Evolutionary conservation across 2,329 filamentous ascomycete genomes (phyloP).

Genomic region (Stromatinia cepivora): DNA sequence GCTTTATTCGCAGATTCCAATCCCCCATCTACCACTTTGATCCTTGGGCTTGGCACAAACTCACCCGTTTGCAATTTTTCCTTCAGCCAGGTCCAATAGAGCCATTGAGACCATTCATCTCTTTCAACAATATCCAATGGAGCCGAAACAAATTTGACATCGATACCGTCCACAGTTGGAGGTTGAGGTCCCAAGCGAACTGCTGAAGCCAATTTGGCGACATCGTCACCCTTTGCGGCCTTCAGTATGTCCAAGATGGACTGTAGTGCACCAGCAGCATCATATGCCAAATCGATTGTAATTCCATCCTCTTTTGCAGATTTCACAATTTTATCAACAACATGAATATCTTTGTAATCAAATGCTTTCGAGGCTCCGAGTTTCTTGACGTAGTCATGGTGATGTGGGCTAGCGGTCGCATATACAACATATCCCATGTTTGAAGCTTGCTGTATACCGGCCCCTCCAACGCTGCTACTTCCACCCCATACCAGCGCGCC

Average conservation of each 20-base stretch:
- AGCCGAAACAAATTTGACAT: constrained; percentile 43
- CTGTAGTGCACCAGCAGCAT: constrained; percentile 17
- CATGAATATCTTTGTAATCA: constrained; percentile 28
- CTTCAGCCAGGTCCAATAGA: constrained; percentile 36
- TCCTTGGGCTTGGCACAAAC: constrained; percentile 44
- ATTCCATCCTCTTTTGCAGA: constrained; percentile 26
- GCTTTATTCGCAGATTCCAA: constrained; percentile 40
- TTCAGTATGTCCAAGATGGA: constrained; percentile 56
- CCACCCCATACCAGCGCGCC: constrained; percentile 37
- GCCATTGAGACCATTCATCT: constrained; percentile 18
- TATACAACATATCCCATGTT: constrained; percentile 46
- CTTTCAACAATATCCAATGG: constrained; percentile 51
- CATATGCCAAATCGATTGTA: constrained; percentile 20
- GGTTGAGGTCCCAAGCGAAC: constrained; percentile 55
- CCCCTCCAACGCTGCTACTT: constrained; percentile 30
- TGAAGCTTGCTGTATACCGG: constrained; percentile 47
- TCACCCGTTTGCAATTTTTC: constrained; percentile 27
- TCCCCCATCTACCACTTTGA: constrained; percentile 45
- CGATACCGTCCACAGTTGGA: constrained; percentile 4
- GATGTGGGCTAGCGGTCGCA: constrained; percentile 37
- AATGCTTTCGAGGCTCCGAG: constrained; percentile 29
- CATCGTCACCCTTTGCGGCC: constrained; percentile 48
- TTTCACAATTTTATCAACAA: constrained; percentile 38
- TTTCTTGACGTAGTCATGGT: constrained; percentile 32
- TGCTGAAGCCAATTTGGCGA: constrained; percentile 52